Base-by-base conservation (phyloP, 305 asterid species). In the Salvia sclarea region DNA sequence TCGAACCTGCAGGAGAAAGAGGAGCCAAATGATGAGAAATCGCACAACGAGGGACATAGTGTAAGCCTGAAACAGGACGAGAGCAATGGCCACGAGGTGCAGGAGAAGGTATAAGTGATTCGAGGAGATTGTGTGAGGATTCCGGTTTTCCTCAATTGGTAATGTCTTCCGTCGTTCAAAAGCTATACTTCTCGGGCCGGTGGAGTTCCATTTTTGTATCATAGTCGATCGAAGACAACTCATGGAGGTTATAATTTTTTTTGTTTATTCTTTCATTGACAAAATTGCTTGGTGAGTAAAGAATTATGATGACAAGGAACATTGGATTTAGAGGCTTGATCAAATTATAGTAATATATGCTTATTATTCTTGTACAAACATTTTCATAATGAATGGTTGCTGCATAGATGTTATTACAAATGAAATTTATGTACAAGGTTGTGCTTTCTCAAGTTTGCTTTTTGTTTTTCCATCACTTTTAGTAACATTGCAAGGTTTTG, bases 21-120 rank as follows among this genome's bases (percentile, higher is more conserved):
- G n/a, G 44, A 86, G 53, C 59, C 82, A 37, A 79, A 58, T 61
- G 88, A 82, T 3, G 80, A 58, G 69, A 83, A 83, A 61, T 25
- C 76, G 0, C 41, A 22, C 60, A 74, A 67, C 21, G 87, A 73
- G 71, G 80, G 71, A 61, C 78, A 55, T 48, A 75, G 66, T 66
- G 66, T 73, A 37, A 77, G 81, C 79, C 57, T 45, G 13, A 75
- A 77, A 69, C 78, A 43, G 52, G 81, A 83, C 47, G 79, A 81
- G 74, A 76, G 67, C 66, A 82, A 88, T 44, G 82, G 86, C 78
- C 81, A 79, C 74, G 77, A 57, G 14, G 78, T 53, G 45, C 84
- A 71, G 53, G 82, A 76, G 76, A 81, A 77, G 67, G 73, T 62
- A 22, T 76, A 76, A 80, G 70, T 35, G 61, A 55, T 14, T 61